Percentiles rank a stretch among this genome's conserved stretches.
These are phyloP conservation scores for Peniophora sp. DNA, from an alignment of 1,284 basidiomycete species.

Conservation along the genomic window DNA sequence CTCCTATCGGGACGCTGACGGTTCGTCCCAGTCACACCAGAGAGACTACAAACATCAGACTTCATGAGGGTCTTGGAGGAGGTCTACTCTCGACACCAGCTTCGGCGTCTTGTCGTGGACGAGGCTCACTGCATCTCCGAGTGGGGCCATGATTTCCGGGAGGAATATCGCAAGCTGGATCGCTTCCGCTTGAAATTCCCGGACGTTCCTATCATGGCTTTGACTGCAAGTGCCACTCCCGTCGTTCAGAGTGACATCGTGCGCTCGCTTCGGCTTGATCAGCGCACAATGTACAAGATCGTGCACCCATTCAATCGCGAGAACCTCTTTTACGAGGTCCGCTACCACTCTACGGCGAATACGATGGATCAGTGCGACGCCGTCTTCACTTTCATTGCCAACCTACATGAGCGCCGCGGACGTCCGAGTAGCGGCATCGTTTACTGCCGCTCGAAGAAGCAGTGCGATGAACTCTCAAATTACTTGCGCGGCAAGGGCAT, in stretches of 20 bases:
- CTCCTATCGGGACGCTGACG: background rate
- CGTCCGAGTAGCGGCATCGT: constrained; percentile 69
- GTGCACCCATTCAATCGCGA: constrained; percentile 74
- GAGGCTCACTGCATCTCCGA: constrained; percentile 63
- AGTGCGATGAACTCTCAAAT: constrained; percentile 61
- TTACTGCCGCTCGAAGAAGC: constrained; percentile 63
- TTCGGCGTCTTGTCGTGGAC: constrained; percentile 73
- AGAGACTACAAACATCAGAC: constrained; percentile 53
- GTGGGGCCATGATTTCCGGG: constrained; percentile 80
- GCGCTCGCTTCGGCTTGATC: constrained; percentile 50
- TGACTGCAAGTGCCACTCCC: constrained; percentile 71
- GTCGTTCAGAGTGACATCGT: constrained; percentile 67
- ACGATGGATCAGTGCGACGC: constrained; percentile 49
- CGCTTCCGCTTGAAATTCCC: constrained; percentile 62
- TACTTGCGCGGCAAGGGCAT: constrained; percentile 61
- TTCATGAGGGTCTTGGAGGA: constrained; percentile 44
- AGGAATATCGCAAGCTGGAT: constrained; percentile 66
- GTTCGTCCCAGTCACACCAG: constrained; percentile 54
- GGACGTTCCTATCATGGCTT: constrained; percentile 73
- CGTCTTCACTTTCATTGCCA: constrained; percentile 59
- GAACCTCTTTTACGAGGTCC: constrained; percentile 79
- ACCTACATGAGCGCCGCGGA: constrained; percentile 47
- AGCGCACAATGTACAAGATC: constrained; percentile 49
- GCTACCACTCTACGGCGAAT: constrained; percentile 47
- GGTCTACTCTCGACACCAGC: constrained; percentile 44